Evolutionary conservation across 139 green algal genomes (phyloP).

Genomic region (Mesotaenium endlicherianum): DNA sequence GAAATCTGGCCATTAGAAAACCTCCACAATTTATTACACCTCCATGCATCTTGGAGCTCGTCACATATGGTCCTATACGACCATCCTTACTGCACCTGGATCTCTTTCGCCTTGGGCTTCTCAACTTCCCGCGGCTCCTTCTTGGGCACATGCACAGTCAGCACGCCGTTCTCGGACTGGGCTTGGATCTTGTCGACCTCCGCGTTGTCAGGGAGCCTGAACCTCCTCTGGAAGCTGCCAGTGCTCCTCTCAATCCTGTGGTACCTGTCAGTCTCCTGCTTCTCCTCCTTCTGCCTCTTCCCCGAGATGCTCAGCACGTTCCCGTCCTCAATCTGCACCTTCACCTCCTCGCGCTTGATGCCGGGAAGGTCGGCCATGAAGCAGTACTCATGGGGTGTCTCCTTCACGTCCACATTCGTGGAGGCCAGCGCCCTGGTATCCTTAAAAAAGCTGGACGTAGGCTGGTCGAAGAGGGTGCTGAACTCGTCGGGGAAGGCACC

Average conservation of each 20-base stretch:
- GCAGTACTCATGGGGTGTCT: slow-evolving; percentile 15
- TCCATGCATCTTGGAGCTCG: no score
- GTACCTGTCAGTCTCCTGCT: slow-evolving; percentile 36
- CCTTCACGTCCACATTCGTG: slow-evolving; percentile 45
- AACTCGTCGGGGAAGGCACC: slow-evolving; percentile 33
- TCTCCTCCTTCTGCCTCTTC: slow-evolving; percentile 35
- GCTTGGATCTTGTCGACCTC: slow-evolving; percentile 32
- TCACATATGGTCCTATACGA: no score
- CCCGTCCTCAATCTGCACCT: slow-evolving; percentile 44
- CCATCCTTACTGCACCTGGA: slow-evolving; percentile 33
- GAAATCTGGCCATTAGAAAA: no score
- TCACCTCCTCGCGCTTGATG: slow-evolving; percentile 37
- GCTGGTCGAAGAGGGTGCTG: slow-evolving; percentile 34
- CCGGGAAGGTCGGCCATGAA: slow-evolving; percentile 46
- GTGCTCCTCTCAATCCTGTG: slow-evolving; percentile 43
- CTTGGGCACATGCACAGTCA: slow-evolving; percentile 48
- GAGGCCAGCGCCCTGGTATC: background rate
- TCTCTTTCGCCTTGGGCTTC: slow-evolving; percentile 23
- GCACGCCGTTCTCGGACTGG: slow-evolving; percentile 35
- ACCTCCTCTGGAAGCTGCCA: slow-evolving; percentile 36
- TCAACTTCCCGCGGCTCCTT: slow-evolving; percentile 15
- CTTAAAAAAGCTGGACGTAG: background rate
- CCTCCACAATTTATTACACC: no score
- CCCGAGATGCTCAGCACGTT: slow-evolving; percentile 44
- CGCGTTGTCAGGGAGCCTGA: slow-evolving; percentile 40